These are phyloP conservation scores for Karstenula rhodostoma DNA, from an alignment of 2,329 filamentous ascomycete species.

Conservation along the genomic window DNA sequence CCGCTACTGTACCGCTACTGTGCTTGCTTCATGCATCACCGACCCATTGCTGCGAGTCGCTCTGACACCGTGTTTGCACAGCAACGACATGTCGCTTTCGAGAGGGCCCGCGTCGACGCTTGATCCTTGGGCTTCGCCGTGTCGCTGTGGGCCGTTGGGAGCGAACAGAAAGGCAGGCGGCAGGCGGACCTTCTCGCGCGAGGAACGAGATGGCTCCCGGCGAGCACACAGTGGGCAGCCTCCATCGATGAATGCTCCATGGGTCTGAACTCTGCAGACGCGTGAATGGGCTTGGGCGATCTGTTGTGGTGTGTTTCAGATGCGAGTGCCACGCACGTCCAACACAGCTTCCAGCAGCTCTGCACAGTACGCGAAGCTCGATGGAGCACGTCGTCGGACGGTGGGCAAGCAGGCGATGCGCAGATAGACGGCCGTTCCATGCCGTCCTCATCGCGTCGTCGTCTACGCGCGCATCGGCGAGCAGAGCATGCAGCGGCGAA, in stretches of 20 bases:
- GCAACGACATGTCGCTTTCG: neutral
- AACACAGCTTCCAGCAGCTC: slow-evolving; percentile 9
- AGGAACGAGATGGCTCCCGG: neutral
- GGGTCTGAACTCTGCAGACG: no score
- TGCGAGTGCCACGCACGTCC: slow-evolving; percentile 26
- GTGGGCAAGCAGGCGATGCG: neutral
- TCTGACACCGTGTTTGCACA: neutral
- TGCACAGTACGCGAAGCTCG: neutral
- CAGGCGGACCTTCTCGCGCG: no score
- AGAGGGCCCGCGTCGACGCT: neutral
- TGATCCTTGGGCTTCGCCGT: slow-evolving; percentile 16
- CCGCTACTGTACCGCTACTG: no score
- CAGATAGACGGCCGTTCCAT: neutral
- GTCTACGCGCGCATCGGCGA: neutral
- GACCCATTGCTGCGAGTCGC: neutral
- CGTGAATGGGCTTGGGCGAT: slow-evolving; percentile 24
- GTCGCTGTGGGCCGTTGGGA: slow-evolving; percentile 2
- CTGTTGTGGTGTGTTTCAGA: slow-evolving; percentile 37
- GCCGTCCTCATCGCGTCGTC: neutral
- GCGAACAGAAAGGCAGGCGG: neutral
- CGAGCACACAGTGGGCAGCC: neutral
- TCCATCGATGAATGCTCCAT: neutral
- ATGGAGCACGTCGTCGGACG: neutral
- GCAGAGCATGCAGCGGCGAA: neutral
- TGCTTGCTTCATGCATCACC: neutral